These are phyloP conservation scores for Tillandsia leiboldiana DNA, from an alignment of 176 grass and related monocot genomes.

Conservation along the genomic window DNA sequence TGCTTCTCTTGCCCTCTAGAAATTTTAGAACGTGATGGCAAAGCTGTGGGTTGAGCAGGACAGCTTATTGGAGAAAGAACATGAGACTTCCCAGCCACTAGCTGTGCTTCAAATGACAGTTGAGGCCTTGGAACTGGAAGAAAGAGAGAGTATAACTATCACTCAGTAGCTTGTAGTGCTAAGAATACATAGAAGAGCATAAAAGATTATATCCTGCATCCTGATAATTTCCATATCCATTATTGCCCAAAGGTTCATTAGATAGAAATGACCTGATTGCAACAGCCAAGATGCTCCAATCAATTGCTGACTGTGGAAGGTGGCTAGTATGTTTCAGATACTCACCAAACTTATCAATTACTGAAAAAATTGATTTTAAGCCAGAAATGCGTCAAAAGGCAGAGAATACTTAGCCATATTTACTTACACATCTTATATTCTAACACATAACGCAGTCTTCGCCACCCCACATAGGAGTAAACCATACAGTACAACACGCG, in stretches of 20 bases:
- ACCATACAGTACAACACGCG: no score
- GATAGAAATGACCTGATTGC: neutral
- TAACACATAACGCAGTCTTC: no score
- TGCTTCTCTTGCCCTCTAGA: slow-evolving; percentile 73
- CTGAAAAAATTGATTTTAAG: neutral
- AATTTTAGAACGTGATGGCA: slow-evolving; percentile 44
- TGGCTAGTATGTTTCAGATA: no score
- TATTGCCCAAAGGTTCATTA: neutral
- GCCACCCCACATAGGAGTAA: no score
- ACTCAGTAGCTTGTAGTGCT: slow-evolving; percentile 11
- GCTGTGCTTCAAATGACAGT: slow-evolving; percentile 81
- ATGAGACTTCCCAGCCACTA: slow-evolving; percentile 81
- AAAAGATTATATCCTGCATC: slow-evolving; percentile 11
- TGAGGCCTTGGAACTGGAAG: slow-evolving; percentile 83
- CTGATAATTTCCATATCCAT: neutral
- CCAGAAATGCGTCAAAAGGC: no score
- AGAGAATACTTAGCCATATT: no score
- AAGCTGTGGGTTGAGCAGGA: slow-evolving; percentile 28
- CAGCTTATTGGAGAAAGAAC: slow-evolving; percentile 57
- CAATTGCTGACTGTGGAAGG: no score
- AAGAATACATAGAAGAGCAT: neutral
- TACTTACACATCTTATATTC: no score
- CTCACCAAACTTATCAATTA: neutral
- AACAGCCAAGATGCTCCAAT: no score
- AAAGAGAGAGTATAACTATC: slow-evolving; percentile 8